These are phyloP conservation scores for Nicotiana noctiflora DNA, from an alignment of 257 asterid species.

Conservation along the genomic window DNA sequence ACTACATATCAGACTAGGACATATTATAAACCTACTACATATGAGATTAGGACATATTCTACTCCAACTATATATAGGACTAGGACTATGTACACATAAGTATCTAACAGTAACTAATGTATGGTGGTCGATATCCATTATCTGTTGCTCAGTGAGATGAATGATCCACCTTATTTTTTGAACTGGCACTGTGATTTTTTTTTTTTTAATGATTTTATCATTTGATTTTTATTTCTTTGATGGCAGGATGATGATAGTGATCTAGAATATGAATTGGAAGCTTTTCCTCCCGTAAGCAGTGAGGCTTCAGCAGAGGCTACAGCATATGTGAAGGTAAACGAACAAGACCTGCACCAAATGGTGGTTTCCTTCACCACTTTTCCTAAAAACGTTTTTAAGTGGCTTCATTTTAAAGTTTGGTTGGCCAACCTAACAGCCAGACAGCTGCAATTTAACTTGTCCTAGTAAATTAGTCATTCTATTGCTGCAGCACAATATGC, in stretches of 20 bases:
- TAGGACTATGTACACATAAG: no score
- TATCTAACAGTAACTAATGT: no score
- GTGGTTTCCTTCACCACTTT: background rate
- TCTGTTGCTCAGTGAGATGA: background rate
- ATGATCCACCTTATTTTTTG: conserved; percentile 1
- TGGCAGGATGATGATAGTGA: conserved; percentile 87
- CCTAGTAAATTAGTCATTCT: background rate
- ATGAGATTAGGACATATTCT: no score
- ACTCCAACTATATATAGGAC: no score
- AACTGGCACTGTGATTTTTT: background rate
- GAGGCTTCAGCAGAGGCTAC: conserved; percentile 75
- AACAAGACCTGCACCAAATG: background rate
- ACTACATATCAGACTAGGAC: no score
- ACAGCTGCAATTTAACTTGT: background rate
- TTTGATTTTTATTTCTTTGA: conserved; percentile 3
- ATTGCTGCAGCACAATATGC: background rate
- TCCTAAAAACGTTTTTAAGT: background rate
- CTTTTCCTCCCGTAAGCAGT: conserved; percentile 55
- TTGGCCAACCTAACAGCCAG: background rate
- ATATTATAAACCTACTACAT: no score
- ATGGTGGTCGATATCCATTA: background rate
- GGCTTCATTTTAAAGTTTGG: background rate
- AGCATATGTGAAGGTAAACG: conserved; percentile 65
- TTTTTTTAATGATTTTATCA: conserved; percentile 8
- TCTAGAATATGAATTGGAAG: conserved; percentile 64